These are phyloP conservation scores for Tranzscheliella williamsii DNA, from an alignment of 1,284 basidiomycete genomes.

Conservation along the genomic window DNA sequence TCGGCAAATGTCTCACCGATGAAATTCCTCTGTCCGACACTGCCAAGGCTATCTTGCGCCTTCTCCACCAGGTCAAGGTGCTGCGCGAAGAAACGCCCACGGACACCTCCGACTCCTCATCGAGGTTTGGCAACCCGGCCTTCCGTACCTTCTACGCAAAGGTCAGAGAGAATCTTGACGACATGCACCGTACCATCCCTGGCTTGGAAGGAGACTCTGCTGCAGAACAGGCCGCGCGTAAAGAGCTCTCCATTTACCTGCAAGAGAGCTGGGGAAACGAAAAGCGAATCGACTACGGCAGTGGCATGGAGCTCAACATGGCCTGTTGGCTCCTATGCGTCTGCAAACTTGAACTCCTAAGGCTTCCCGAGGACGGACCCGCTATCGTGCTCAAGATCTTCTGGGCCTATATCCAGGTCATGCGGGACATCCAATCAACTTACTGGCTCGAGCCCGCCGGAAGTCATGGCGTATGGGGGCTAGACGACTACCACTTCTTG, in stretches of 20 bases:
- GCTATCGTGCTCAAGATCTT: constrained; percentile 84
- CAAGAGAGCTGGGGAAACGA: constrained; percentile 87
- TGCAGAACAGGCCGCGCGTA: constrained; percentile 15
- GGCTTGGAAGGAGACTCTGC: constrained; percentile 59
- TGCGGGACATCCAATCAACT: constrained; percentile 85
- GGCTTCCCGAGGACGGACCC: constrained; percentile 71
- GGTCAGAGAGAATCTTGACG: constrained; percentile 69
- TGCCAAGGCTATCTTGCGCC: constrained; percentile 48
- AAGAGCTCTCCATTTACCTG: constrained; percentile 72
- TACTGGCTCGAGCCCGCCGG: constrained; percentile 99
- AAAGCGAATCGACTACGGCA: constrained; percentile 93
- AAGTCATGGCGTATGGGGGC: constrained; percentile 96
- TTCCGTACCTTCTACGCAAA: constrained; percentile 89
- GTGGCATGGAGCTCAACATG: constrained; percentile 98
- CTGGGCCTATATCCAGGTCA: constrained; percentile 71
- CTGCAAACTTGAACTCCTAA: constrained; percentile 70
- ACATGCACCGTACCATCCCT: constrained; percentile 23
- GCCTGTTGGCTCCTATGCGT: constrained; percentile 91
- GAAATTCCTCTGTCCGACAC: constrained; percentile 15
- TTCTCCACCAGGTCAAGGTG: constrained; percentile 32
- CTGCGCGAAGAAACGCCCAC: constrained; percentile 74
- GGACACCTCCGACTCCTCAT: constrained; percentile 79
- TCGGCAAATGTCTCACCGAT: constrained; percentile 75
- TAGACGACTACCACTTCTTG: constrained; percentile 97
- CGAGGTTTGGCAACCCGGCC: constrained; percentile 95